phyloP scores from a whole-genome alignment of 2,329 filamentous ascomycete species.

The Ophiosphaerella korrae region DNA sequence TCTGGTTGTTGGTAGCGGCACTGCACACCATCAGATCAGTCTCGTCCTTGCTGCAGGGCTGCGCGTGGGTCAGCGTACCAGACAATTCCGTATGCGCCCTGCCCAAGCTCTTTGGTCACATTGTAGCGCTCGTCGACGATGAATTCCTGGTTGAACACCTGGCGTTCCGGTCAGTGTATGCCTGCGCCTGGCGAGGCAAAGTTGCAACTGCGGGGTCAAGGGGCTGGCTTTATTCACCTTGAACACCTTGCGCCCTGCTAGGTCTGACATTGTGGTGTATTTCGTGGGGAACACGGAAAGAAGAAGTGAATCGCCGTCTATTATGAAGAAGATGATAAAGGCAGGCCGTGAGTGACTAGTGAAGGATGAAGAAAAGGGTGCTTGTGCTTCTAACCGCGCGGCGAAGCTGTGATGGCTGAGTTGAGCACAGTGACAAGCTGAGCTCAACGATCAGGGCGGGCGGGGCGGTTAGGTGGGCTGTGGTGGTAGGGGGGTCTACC shows the following conservation, averaged over 20 bases:
- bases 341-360: too few species aligned
- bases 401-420: constrained; percentile 31
- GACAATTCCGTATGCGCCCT: constrained; percentile 98
- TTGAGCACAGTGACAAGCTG: constrained; percentile 2
- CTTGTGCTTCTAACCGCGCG: constrained; percentile 32
- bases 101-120: constrained; percentile 97
- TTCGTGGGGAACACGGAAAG: constrained; percentile 2
- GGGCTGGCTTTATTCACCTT: constrained; percentile 47
- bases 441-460: constrained; percentile 12
- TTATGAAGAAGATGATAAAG: background rate
- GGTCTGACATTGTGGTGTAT: constrained; percentile 57
- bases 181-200: background rate
- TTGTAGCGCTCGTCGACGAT: constrained; percentile 98
- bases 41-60: constrained; percentile 1
- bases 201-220: background rate
- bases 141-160: constrained; percentile 97
- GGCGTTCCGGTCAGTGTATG: too few species aligned
- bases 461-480: constrained; percentile 6
- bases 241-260: constrained; percentile 69
- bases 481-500: too few species aligned
- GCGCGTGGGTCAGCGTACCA: constrained; percentile 65
- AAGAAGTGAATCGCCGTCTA: background rate
- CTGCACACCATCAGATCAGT: constrained; percentile 55
- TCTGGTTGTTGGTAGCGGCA: constrained; percentile 89
- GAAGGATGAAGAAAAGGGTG: too few species aligned